phyloP scores from a whole-genome alignment of 495 filamentous ascomycete genomes.

The Neurospora pannonica region DNA sequence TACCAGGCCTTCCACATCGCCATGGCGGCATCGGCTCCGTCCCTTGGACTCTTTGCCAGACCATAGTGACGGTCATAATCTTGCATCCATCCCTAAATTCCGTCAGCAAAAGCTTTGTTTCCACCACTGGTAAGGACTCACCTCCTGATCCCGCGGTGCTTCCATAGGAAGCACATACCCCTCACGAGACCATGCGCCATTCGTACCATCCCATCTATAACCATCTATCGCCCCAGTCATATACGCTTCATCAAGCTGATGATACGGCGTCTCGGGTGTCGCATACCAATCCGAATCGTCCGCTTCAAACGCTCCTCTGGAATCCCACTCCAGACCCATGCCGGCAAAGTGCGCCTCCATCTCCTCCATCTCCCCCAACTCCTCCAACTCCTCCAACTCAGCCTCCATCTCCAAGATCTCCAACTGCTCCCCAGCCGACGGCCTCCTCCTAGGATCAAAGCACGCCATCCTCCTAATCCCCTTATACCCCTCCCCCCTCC shows the following conservation, averaged over 20 bases:
- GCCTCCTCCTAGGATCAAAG: slow-evolving; percentile 11
- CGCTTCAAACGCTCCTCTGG: neutral
- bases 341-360: neutral
- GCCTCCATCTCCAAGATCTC: slow-evolving; percentile 4
- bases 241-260: neutral
- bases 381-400: neutral
- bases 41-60: neutral
- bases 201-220: neutral
- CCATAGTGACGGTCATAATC: neutral
- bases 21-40: neutral
- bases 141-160: neutral
- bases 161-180: neutral
- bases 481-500: slow-evolving; percentile 4
- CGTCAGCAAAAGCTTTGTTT: neutral
- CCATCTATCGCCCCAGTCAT: neutral
- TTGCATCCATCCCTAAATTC: neutral
- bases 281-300: neutral
- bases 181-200: neutral
- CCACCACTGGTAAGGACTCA: neutral
- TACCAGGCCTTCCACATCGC: neutral
- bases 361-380: neutral
- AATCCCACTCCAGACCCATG: neutral
- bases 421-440: slow-evolving; percentile 13
- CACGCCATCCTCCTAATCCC: slow-evolving; percentile 15
- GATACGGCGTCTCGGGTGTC: neutral